Percentiles rank a stretch among this genome's conserved stretches.
These are phyloP conservation scores for Populus hybrid DNA, from an alignment of 441 rosid genomes.

Conservation along the genomic window DNA sequence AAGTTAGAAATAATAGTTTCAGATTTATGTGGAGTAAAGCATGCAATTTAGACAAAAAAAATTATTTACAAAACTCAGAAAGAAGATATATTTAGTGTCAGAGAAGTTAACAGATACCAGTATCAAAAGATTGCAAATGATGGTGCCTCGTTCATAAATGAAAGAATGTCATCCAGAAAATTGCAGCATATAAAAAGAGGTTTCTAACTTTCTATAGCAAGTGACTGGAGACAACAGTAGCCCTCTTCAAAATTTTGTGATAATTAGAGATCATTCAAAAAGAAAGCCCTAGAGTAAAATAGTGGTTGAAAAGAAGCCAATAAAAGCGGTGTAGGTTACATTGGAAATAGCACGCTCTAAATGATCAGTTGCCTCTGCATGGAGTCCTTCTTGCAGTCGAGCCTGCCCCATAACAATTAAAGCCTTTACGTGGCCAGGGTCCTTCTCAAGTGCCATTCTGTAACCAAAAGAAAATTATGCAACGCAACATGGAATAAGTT, in stretches of 20 bases:
- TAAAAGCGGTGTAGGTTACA: constrained; percentile 36
- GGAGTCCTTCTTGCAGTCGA: constrained; percentile 50
- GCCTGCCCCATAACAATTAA: constrained; percentile 71
- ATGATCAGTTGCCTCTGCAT: constrained; percentile 56
- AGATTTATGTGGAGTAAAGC: not conserved
- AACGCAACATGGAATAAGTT: not conserved
- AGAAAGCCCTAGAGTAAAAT: not conserved
- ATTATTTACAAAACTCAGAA: not conserved
- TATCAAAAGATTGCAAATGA: not conserved
- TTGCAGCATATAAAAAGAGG: not conserved
- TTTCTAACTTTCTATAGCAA: not conserved
- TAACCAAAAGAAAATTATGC: constrained; percentile 11
- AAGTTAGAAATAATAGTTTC: constrained; percentile 2
- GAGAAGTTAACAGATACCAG: not conserved
- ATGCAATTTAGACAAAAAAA: not conserved
- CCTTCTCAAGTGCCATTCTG: constrained; percentile 78
- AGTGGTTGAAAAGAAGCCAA: not conserved
- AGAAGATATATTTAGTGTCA: not conserved
- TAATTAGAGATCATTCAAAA: not conserved
- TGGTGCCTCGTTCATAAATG: not conserved
- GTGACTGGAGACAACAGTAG: not conserved
- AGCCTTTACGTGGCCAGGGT: constrained; percentile 58
- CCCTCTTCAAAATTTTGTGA: not conserved
- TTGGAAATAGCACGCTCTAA: constrained; percentile 77
- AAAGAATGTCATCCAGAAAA: not conserved